Conservation (phyloP, 179 eudicot species). For the Heliamphora pulchella region DNA sequence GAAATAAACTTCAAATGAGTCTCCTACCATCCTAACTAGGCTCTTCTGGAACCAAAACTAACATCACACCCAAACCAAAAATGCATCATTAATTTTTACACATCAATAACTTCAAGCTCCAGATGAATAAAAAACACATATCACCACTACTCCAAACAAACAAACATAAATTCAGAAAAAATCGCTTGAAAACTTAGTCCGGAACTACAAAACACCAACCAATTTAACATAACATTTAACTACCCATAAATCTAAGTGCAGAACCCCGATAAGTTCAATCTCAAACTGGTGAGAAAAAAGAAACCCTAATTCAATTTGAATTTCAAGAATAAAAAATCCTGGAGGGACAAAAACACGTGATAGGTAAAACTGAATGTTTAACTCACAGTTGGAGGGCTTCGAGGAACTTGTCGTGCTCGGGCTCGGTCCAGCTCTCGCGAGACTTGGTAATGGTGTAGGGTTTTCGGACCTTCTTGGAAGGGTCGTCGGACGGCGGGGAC, state of each 20-base stretch:
- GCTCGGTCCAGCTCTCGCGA: constrained; percentile 88
- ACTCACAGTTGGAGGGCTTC: constrained; percentile 96
- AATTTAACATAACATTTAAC: not conserved
- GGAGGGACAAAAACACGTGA: too few relatives aligned
- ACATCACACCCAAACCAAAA: not conserved
- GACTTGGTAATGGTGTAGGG: constrained; percentile 89
- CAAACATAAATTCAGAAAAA: not conserved
- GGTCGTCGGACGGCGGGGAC: constrained; percentile 37
- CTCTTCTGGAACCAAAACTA: not conserved
- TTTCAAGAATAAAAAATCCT: too few relatives aligned
- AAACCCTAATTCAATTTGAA: not conserved
- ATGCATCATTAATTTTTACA: not conserved
- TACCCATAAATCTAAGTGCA: not conserved
- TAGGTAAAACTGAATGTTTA: too few relatives aligned
- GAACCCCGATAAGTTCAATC: not conserved
- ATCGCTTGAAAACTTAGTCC: too few relatives aligned
- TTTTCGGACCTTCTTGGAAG: constrained; percentile 63
- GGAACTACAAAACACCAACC: constrained; percentile 6
- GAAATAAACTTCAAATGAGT: not conserved
- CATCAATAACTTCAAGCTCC: not conserved
- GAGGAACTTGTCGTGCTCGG: constrained; percentile 92
- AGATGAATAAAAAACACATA: not conserved
- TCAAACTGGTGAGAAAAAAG: too few relatives aligned
- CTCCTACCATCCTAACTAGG: not conserved
- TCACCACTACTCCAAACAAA: not conserved